phyloP scores from a whole-genome alignment of 2,329 filamentous ascomycete genomes.

The Coniella lustricola region DNA sequence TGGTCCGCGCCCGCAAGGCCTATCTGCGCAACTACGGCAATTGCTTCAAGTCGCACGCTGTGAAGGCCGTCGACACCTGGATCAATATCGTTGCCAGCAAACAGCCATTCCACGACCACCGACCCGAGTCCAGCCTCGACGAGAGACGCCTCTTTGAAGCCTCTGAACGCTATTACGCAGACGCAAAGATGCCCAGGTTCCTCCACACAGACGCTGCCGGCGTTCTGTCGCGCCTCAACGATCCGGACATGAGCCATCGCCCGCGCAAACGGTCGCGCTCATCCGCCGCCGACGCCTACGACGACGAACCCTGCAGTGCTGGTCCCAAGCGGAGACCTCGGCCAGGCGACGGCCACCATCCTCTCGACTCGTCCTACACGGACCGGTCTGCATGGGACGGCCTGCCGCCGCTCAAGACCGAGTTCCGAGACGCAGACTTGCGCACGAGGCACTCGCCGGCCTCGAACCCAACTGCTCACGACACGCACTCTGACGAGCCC shows the following conservation, averaged over 20 bases:
- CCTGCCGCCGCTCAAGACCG: not conserved
- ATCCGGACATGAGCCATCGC: not conserved
- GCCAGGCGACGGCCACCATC: not conserved
- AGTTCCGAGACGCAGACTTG: too few species aligned
- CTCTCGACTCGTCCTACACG: too few species aligned
- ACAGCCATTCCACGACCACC: too few species aligned
- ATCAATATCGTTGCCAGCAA: not conserved
- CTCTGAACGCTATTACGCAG: not conserved
- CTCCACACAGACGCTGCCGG: not conserved
- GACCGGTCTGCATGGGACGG: not conserved
- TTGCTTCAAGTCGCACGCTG: not conserved
- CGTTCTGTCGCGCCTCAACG: not conserved
- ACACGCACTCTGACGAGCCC: not conserved
- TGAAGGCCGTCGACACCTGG: conserved; percentile 3
- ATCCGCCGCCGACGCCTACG: not conserved
- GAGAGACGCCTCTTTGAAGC: not conserved
- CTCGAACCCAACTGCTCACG: too few species aligned
- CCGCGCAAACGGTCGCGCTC: conserved; percentile 10
- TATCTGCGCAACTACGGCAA: not conserved
- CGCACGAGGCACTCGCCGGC: too few species aligned
- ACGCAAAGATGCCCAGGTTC: not conserved
- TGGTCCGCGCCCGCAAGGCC: not conserved
- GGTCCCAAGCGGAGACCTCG: not conserved
- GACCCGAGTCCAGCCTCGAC: not conserved
- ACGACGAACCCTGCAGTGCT: not conserved